Evolutionary conservation across 208 protist species (phyloP), one percentile per base, ranked within the genome.

Genomic region (Leishmania lainsoni): DNA sequence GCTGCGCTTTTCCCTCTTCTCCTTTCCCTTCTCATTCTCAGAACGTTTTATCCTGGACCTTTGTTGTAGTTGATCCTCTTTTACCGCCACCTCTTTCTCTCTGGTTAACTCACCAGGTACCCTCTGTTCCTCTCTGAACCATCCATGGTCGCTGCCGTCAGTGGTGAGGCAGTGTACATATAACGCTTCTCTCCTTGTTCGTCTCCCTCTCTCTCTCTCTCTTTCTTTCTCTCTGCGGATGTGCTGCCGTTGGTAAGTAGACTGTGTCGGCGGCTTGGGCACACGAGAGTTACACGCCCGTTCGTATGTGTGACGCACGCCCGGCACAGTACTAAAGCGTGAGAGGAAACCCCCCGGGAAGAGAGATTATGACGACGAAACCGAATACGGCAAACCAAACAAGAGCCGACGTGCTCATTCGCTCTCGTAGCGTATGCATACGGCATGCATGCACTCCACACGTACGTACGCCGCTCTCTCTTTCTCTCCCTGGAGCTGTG

Each of bases 51-150:
- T 75, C 14, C 29, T 4, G 42, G 42, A 75, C 20, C 32, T 75
- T 29, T 16, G 26, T 52, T 32, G 35, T 75, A 54, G 39, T 75
- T 75, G 59, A 75, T 75, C 42, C 54, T 75, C 42, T 29, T 80
- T 17, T 45, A 22, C 10, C 48, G 56, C 9, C 61, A 42, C 63
- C 20, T 58, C 63, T 78, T 81, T 61, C 71, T 75, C 85, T 54
- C 80, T 85, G 42, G 70, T 29, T 76, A 73, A 66, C 78, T 76
- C 52, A 76, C 70, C 70, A 78, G 56, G 14, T 42, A 35, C 35
- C 12, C 32, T 58, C 32, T 71, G 26, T 72, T 12, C 65, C 20
- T 70, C 32, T 73, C 32, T 32, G 32, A 78, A 16, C 26, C 74
- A 3, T 16, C 26, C 3, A 14, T 68, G 9, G 48, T 17, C 45